These are phyloP conservation scores for Annona cherimola DNA, from an alignment of 164 flowering plant genomes.

Conservation along the genomic window DNA sequence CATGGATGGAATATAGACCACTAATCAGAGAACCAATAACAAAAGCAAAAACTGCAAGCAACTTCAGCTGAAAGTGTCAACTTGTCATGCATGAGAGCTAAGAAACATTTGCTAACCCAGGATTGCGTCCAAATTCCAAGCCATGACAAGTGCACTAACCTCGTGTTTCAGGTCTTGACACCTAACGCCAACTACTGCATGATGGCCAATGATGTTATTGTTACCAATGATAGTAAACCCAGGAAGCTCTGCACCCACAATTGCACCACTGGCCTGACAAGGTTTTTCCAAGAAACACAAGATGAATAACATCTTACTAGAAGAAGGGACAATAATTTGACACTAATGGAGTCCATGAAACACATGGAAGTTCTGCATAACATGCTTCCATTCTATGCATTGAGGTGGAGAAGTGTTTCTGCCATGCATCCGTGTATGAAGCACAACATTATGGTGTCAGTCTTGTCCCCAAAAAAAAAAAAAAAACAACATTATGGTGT, in stretches of 20 bases:
- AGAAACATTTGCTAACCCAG: neutral
- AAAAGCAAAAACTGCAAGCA: neutral
- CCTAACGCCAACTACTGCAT: constrained; percentile 83
- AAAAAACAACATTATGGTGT: neutral
- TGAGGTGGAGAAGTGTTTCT: neutral
- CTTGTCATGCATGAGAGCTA: neutral
- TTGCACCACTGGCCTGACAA: constrained; percentile 75
- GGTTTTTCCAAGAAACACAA: constrained; percentile 2
- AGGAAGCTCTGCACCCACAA: constrained; percentile 90
- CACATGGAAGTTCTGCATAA: neutral
- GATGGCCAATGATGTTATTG: constrained; percentile 75
- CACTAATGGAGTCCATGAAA: neutral
- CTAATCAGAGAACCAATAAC: neutral
- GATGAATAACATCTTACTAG: neutral
- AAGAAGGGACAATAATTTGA: neutral
- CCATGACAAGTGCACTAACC: constrained; percentile 30
- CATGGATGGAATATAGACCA: neutral
- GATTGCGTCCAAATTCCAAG: neutral
- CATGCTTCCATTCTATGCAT: neutral
- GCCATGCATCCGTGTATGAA: neutral
- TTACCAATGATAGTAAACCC: constrained; percentile 71
- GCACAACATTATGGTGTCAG: neutral
- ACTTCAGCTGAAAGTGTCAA: neutral
- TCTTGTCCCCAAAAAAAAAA: too few species aligned
- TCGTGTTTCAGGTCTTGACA: constrained; percentile 94